These are phyloP conservation scores for Botrytis byssoidea DNA, from an alignment of 2,329 filamentous ascomycete species.

Conservation along the genomic window DNA sequence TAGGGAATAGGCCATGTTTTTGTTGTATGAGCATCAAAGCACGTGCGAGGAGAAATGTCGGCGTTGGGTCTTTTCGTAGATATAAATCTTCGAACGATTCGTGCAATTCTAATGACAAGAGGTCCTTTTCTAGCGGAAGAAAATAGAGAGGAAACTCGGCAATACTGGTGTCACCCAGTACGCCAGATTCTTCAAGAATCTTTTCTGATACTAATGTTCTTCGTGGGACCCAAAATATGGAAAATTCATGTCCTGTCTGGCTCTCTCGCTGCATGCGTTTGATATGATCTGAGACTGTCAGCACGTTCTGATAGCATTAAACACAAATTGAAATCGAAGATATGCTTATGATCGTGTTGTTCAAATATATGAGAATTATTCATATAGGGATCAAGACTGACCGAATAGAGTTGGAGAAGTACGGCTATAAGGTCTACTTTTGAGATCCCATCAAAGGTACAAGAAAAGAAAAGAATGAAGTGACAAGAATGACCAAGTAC, in stretches of 20 bases:
- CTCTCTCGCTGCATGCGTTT: constrained; percentile 85
- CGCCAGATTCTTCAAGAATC: constrained; percentile 86
- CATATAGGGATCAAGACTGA: constrained; percentile 57
- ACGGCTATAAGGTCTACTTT: constrained; percentile 59
- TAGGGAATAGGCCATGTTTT: constrained; percentile 87
- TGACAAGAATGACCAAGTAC: constrained; percentile 30
- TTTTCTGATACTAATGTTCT: constrained; percentile 89
- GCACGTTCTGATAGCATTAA: constrained; percentile 55
- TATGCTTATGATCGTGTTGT: constrained; percentile 46
- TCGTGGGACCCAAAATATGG: constrained; percentile 92
- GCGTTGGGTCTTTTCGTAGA: constrained; percentile 84
- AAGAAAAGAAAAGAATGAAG: background rate
- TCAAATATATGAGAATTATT: constrained; percentile 26
- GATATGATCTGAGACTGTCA: constrained; percentile 77
- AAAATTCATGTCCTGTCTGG: constrained; percentile 90
- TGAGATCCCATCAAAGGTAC: constrained; percentile 47
- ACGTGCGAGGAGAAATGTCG: constrained; percentile 83
- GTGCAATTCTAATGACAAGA: constrained; percentile 86
- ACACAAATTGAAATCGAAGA: constrained; percentile 37
- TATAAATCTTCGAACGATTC: constrained; percentile 86
- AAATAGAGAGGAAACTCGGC: constrained; percentile 86
- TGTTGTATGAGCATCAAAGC: constrained; percentile 94
- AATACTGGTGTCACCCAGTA: constrained; percentile 88
- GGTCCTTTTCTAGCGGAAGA: constrained; percentile 85
- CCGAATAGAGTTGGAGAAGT: constrained; percentile 52